These are phyloP conservation scores for Kurtzmaniella cleridarum DNA, from an alignment of 805 yeast species.

Conservation along the genomic window DNA sequence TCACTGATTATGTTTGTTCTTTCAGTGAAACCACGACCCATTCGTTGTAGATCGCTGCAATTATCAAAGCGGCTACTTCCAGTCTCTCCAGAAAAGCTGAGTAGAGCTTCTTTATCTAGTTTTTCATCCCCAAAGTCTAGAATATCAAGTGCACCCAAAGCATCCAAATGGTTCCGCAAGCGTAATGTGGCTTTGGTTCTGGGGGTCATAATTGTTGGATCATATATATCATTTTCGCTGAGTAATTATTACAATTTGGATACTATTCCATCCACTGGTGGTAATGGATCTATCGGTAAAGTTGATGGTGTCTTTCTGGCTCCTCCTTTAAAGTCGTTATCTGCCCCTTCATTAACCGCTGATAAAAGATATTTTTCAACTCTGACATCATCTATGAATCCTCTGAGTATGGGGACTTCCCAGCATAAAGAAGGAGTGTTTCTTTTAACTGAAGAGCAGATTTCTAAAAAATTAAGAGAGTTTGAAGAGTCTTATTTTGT, in stretches of 20 bases:
- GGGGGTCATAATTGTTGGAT: slow-evolving; percentile 39
- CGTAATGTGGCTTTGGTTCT: slow-evolving; percentile 36
- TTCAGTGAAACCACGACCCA: slow-evolving; percentile 14
- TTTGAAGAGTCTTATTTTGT: slow-evolving; percentile 77
- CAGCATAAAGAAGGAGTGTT: slow-evolving; percentile 52
- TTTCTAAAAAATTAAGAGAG: slow-evolving; percentile 60
- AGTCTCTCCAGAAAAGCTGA: slow-evolving; percentile 8
- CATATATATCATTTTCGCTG: slow-evolving; percentile 35
- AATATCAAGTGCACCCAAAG: slow-evolving; percentile 2
- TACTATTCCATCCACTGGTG: slow-evolving; percentile 16
- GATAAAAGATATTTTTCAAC: slow-evolving; percentile 25
- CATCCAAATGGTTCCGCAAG: slow-evolving; percentile 16
- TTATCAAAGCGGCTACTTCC: slow-evolving; percentile 10
- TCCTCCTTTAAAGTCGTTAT: neutral
- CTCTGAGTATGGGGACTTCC: slow-evolving; percentile 36
- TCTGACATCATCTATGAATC: slow-evolving; percentile 41
- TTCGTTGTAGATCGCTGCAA: no score
- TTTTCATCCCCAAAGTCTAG: neutral
- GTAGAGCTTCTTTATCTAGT: slow-evolving; percentile 8
- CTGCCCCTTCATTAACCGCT: slow-evolving; percentile 7
- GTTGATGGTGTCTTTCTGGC: neutral
- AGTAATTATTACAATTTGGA: slow-evolving; percentile 39
- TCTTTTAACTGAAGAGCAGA: slow-evolving; percentile 63
- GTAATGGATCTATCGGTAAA: neutral
- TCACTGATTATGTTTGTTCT: slow-evolving; percentile 12